Evolutionary conservation across 208 protist species (phyloP), one percentile per base, ranked within the genome.

Genomic region (Leishmania guyanensis): DNA sequence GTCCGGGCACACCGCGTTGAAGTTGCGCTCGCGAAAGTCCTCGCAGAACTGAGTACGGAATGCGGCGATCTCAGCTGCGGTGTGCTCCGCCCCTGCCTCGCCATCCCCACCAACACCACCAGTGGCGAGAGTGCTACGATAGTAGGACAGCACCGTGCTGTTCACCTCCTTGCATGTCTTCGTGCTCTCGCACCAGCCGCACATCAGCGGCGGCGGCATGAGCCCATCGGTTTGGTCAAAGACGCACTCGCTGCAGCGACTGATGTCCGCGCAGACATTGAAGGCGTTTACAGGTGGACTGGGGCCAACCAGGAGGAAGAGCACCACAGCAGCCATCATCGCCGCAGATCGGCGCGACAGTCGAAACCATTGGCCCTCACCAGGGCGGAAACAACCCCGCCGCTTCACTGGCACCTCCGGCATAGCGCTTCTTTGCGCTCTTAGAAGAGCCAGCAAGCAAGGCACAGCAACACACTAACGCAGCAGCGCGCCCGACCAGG

Each of bases 201-300:
- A 93, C 56, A 82, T 65, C 53, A 91, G 74, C 26, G 56, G 39
- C 8, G 84, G 77, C n/a, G 81, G 84, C 85, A 92, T 88, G 50
- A 93, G 79, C 1, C 86, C 86, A 58, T 93, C 83, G 20, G 84
- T 89, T 43, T 87, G 79, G 75, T 91, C 90, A 71, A 84, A 89
- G n/a, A 93, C 85, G 73, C 90, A 93, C 78, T 93, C 88, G 71
- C 79, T 81, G 75, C 90, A 93, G 22, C 85, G 77, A 20, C 33
- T 72, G 72, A 89, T 85, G 36, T 71, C 73, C 56, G 66, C 79
- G 76, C 90, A 93, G 3, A 83, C 74, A 72, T 91, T 88, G 48
- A 80, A 70, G 20, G 77, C 71, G 72, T 33, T 10, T 12, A 43
- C 77, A 10, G 20, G 17, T 43, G 60, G 22, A 26, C 29, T 29